Evolutionary conservation across 2,329 filamentous ascomycete genomes (phyloP), one percentile per base, ranked within the genome.

Genomic region (Zopfia rhizophila): DNA sequence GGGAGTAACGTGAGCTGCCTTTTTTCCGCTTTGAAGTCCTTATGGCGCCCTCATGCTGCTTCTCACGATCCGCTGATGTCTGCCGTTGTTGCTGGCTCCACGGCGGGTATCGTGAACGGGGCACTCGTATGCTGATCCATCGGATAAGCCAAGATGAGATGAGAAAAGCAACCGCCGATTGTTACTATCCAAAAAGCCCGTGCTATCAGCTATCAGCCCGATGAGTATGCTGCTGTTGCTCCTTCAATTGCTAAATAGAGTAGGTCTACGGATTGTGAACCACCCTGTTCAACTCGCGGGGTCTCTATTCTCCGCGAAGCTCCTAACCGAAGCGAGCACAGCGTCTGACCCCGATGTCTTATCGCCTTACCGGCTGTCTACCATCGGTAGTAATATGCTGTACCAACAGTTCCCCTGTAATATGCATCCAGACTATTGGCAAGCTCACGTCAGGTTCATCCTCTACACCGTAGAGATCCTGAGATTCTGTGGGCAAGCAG

Each of bases 361-460:
- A 46, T 66, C 63, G 64, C 61, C 65, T 58, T 65, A 60, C 58
- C 33, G 53, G 53, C 55, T 66, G 59, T 63, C 61, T 62, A 30
- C 43, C 33, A 55, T 50, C 47, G 53, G 53, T 51, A 45, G n/a
- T n/a, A n/a, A n/a, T n/a, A n/a, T n/a, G n/a, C n/a, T n/a, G 43
- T 51, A 54, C 58, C 48, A 47, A 48, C 51, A 38, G 45, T 39
- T 50, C 58, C 61, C 63, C 48, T 65, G 61, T 49, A 29, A 7
- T 37, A 44, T 29, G 31, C 31, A 19, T 19, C 31, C 22, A 21
- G 24, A 45, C 44, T 51, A 55, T 51, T 37, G 48, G 53, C 48
- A 53, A 50, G 54, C 61, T 58, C 45, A 53, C 58, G 60, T 60
- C 58, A 61, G 56, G 52, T 54, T n/a, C n/a, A n/a, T n/a, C n/a